A percentile compares a stretch with the other conserved stretches of the same genome.
Conservation (phyloP, 495 filamentous ascomycete genomes). For the Penicillium roqueforti region DNA sequence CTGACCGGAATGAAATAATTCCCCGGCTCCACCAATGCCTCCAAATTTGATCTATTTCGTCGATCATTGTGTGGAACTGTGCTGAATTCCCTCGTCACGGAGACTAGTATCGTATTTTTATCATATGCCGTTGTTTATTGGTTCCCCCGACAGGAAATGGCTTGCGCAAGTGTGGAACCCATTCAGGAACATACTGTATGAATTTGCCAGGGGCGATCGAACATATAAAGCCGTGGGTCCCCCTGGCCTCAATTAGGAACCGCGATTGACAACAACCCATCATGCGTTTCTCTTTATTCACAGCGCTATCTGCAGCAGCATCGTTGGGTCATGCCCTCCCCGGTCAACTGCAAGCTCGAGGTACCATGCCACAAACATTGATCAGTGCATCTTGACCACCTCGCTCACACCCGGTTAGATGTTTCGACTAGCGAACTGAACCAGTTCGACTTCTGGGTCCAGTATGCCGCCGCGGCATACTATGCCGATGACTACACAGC, state of each 20-base stretch:
- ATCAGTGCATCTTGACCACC: background rate
- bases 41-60: background rate
- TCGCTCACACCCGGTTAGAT: conserved; percentile 16
- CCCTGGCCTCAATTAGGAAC: background rate
- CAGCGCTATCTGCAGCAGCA: conserved; percentile 12
- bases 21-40: background rate
- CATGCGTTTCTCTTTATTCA: conserved; percentile 10
- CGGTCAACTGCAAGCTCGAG: conserved; percentile 13
- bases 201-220: too few species aligned
- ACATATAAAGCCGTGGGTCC: background rate
- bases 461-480: conserved; percentile 64
- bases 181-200: background rate
- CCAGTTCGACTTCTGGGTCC: conserved; percentile 57
- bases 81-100: background rate
- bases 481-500: conserved; percentile 51
- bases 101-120: background rate
- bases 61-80: background rate
- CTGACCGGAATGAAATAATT: background rate
- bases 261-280: background rate
- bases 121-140: background rate
- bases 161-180: background rate
- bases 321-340: conserved; percentile 16
- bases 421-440: conserved; percentile 34
- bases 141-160: background rate
- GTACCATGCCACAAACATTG: conserved; percentile 7